Conservation (phyloP, 768 basidiomycete species). For the Pulveroboletus sp. region DNA sequence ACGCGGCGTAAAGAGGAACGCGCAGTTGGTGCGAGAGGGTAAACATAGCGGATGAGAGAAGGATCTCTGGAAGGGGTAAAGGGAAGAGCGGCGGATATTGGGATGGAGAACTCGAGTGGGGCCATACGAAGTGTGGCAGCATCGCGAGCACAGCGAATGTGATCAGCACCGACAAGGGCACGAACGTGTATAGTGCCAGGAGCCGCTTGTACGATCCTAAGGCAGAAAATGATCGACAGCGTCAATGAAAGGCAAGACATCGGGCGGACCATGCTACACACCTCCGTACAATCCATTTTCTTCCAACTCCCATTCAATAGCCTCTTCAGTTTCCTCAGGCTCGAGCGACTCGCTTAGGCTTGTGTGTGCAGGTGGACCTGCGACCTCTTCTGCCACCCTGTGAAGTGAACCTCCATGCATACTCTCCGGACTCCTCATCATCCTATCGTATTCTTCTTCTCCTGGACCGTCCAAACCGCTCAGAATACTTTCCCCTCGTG, state of each 20-base stretch:
- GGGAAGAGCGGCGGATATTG: slow-evolving; percentile 50
- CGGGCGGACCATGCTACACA: slow-evolving; percentile 26
- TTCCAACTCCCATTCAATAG: slow-evolving; percentile 44
- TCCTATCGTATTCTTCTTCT: slow-evolving; percentile 23
- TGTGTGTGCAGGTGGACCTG: slow-evolving; percentile 5
- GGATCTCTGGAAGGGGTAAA: slow-evolving; percentile 61
- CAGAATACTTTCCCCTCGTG: slow-evolving; percentile 31
- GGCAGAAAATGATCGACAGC: neutral
- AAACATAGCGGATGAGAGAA: slow-evolving; percentile 57
- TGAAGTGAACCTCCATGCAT: slow-evolving; percentile 27
- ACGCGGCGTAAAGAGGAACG: slow-evolving; percentile 33
- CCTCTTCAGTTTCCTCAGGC: slow-evolving; percentile 38
- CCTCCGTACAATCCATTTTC: slow-evolving; percentile 49
- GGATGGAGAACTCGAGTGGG: slow-evolving; percentile 31
- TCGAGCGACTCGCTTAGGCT: slow-evolving; percentile 18
- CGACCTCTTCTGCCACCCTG: slow-evolving; percentile 39
- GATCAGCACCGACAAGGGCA: slow-evolving; percentile 51
- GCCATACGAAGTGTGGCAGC: slow-evolving; percentile 50
- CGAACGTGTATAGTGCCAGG: slow-evolving; percentile 53
- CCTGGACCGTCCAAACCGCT: slow-evolving; percentile 27
- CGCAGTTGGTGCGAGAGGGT: slow-evolving; percentile 29
- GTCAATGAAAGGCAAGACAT: slow-evolving; percentile 2
- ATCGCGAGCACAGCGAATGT: slow-evolving; percentile 48
- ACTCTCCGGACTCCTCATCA: slow-evolving; percentile 35
- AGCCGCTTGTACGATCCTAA: slow-evolving; percentile 61